Evolutionary conservation across 345 rosid species (phyloP), one percentile per base, ranked within the genome.

Genomic region (Populus simonii): DNA sequence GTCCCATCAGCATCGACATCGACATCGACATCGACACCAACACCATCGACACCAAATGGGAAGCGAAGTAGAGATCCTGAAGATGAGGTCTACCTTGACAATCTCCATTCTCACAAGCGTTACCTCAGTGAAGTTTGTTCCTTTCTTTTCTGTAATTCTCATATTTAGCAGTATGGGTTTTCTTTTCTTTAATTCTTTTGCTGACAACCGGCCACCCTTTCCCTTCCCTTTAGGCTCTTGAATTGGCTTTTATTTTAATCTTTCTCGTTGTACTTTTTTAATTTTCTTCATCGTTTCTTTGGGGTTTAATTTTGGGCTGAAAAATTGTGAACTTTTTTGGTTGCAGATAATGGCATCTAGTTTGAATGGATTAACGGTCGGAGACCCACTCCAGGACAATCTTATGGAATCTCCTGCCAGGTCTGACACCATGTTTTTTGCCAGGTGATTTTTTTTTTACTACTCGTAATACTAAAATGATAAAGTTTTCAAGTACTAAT

Each of bases 261-360:
- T 10, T 23, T 25, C 17, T 13, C 53, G n/a, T 22, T 18, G 2
- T 43, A 43, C 47, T 10, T 41, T 41, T 7, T 10, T 72, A 49
- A 11, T 8, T 33, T 45, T 67, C 51, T 10, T 23, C 23, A 6
- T 13, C 53, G 2, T 38, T 18, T 51, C 1, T 79, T 66, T 43
- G 20, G 29, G 27, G 23, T 53, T 53, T 53, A n/a, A 7, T 74
- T 63, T 10, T 5, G 53, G 15, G 35, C 23, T 23, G 2, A 59
- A 59, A n/a, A n/a, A n/a, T 59, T 4, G 29, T 59, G 0, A 10
- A 59, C 57, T 5, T 66, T 49, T 5, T 76, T 31, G 43, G 17
- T 15, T 63, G 76, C 86, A 96, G 99, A 92, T 94, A 73, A 94
- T 96, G 98, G 99, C 99, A 12, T 96, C 92, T 72, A 96, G 99